Evolutionary conservation across 257 asterid species (phyloP), one percentile per base, ranked within the genome.

Genomic region (Solanum virginianum): DNA sequence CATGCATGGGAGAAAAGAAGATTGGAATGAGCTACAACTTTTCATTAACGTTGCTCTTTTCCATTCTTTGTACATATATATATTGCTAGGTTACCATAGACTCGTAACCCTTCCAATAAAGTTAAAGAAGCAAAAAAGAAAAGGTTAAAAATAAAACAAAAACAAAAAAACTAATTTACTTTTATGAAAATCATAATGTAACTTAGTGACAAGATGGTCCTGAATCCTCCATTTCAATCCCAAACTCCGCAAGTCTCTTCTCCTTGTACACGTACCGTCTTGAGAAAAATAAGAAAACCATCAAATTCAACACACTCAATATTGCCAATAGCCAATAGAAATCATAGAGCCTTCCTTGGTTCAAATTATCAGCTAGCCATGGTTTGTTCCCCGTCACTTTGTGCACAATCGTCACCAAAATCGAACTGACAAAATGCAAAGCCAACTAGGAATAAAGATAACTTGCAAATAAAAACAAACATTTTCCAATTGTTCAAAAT

Each of bases 231-330:
- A 92, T 47, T 90, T 92, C 93, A 63, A 90, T 88, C 14, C 96
- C 97, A 80, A 85, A 92, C 0, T 90, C 92, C 0, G 92, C 93
- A 53, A 94, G 92, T 89, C 98, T 93, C 87, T 92, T 90, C 87
- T 95, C 98, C 95, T 93, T 95, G 88, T 95, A 95, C 84, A 94
- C 97, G 26, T 95, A 94, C 89, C 91, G 45, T 80, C 90, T 92
- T 1, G 98, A 86, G 53, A 91, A 80, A 17, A 86, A 51, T 84
- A 94, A 66, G 85, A 90, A 95, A 13, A 90, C 17, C 32, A 82
- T 81, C 85, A 95, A 57, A 66, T 94, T 95, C 84, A 93, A 20
- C 29, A 88, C 43, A 84, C 97, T 93, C 86, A 94, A 60, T 68
- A 87, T 85, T 1, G 95, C 87, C 84, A 95, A 51, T 3, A 95